Evolutionary conservation across 371 early-diverging fungal species (phyloP), one percentile per base, ranked within the genome.

Genomic region (Mortierella sp.): DNA sequence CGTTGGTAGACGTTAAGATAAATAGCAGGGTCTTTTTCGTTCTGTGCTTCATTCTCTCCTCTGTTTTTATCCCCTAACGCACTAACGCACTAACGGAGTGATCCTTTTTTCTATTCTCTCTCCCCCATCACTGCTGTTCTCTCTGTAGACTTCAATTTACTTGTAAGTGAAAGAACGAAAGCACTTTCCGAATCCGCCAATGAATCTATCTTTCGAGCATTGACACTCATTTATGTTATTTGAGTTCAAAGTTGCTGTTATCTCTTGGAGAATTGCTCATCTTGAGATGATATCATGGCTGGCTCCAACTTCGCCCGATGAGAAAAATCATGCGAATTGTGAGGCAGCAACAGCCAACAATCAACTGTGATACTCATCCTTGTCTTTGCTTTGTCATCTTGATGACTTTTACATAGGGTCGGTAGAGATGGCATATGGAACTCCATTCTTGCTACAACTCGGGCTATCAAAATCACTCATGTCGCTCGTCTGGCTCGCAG

Each of bases 401-500:
- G 44, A 54, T 26, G 45, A 57, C 48, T 45, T 28, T 60, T 47
- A 31, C 24, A 19, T 70, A 86, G 86, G 86, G 86, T 82, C 86
- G 58, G 76, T 86, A 21, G 86, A 86, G 63, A 86, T 82, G 86
- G 86, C 86, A 0, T 86, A 86, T 60, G 99, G 99, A 47, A 97
- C 99, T 8, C 98, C 98, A 0, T 97, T 96, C 84, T 89, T 99
- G 48, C 90, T 96, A 34, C 93, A 95, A 6, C 89, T 99, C n/a
- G 97, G 97, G 0, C 85, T 98, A 57, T 91, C 95, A 28, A 95
- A 96, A 81, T 92, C 97, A 6, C 84, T 93, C 68, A 95, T 96
- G 91, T 97, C 98, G 9, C 89, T 98, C 34, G 98, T 98, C 14
- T 99, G 99, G 99, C 92, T 99, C 76, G 98, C 98, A 14, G 99